Evolutionary conservation across 768 basidiomycete genomes (phyloP), one percentile per base, ranked within the genome.

Genomic region (Suillus alpinus): DNA sequence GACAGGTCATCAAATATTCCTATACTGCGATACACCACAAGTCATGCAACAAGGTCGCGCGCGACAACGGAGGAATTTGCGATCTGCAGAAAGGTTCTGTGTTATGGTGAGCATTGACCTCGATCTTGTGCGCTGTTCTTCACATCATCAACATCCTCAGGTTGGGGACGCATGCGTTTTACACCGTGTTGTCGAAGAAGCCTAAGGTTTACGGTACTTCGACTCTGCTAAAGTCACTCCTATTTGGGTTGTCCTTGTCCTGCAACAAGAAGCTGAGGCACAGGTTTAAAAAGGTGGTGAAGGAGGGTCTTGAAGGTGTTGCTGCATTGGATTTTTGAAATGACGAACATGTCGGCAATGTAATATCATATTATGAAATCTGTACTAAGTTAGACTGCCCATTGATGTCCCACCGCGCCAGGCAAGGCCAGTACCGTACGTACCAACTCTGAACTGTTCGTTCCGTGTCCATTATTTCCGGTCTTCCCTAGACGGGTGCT

Each of bases 161-260:
- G 92, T 81, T 95, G 26, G 91, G 92, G 44, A 81, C 80, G 50
- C 87, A 88, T 62, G 94, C 94, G 3, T 95, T 95, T 72, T 80
- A 85, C 67, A 75, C 81, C 10, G 80, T 93, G 56, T 71, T 95
- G 4, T 78, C 78, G 14, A 77, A 73, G 52, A 87, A 82, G 62
- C 78, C 82, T 7, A 75, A 81, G 32, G 72, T 72, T 13, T 88
- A 89, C 67, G 58, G 64, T 9, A 58, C 73, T 3, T 62, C 71
- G n/a, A 62, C 65, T 10, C 39, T 91, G 3, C 68, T 91, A 60
- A 78, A 72, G 61, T 71, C 72, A 57, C 76, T 92, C 12, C 75
- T 71, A 10, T 78, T 80, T 47, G 83, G 87, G 59, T 71, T 90
- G 47, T 74, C 77, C 6, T 75, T 79, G 9, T 72, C 81, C 8